A percentile compares a stretch with the other conserved stretches of the same genome.
Conservation (phyloP, 495 filamentous ascomycete species). For the Neurospora discreta region DNA sequence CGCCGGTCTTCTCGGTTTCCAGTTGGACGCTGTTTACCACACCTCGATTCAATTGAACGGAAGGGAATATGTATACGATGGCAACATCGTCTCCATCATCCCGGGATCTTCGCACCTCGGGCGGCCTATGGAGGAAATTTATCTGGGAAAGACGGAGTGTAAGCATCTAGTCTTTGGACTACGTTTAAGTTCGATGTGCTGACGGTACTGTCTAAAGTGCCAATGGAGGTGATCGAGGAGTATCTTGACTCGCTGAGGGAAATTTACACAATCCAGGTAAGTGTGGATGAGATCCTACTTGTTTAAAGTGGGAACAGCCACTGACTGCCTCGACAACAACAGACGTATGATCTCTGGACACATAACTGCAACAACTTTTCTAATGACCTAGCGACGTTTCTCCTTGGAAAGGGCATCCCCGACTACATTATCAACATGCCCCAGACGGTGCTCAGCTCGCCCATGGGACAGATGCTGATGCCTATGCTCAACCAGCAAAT, state of each 20-base stretch:
- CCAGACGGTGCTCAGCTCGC: slow-evolving; percentile 74
- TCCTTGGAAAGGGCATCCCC: slow-evolving; percentile 84
- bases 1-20: slow-evolving; percentile 48
- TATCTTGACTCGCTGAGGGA: slow-evolving; percentile 75
- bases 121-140: slow-evolving; percentile 62
- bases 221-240: slow-evolving; percentile 74
- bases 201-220: slow-evolving; percentile 30
- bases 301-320: background rate
- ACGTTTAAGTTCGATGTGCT: background rate
- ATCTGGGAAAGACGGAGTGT: slow-evolving; percentile 59
- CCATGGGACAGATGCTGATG: slow-evolving; percentile 81
- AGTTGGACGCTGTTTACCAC: slow-evolving; percentile 85
- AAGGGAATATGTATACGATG: slow-evolving; percentile 41
- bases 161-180: background rate
- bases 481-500: slow-evolving; percentile 71
- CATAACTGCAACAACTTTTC: slow-evolving; percentile 99
- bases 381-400: slow-evolving; percentile 83
- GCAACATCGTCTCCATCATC: slow-evolving; percentile 66
- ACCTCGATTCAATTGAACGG: slow-evolving; percentile 75
- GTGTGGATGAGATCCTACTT: slow-evolving; percentile 3
- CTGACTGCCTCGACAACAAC: slow-evolving; percentile 20
- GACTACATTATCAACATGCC: slow-evolving; percentile 82
- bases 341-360: slow-evolving; percentile 74
- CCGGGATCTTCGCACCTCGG: slow-evolving; percentile 83
- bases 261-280: slow-evolving; percentile 72